Evolutionary conservation across 2,329 filamentous ascomycete genomes (phyloP).

Genomic region (Karstenula rhodostoma): DNA sequence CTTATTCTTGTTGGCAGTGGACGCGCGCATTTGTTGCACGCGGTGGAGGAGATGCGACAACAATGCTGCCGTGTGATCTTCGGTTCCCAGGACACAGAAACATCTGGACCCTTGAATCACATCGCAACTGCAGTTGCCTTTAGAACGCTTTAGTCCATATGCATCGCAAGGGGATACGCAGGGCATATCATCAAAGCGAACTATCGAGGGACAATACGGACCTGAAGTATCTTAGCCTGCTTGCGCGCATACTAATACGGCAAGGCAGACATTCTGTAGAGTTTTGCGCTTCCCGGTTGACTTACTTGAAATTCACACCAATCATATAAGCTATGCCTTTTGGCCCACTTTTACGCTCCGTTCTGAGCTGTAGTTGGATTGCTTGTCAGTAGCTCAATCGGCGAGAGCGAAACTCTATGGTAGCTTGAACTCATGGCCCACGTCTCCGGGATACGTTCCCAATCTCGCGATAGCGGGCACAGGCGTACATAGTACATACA

Average conservation of each 20-base stretch:
- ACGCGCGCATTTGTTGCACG: not conserved
- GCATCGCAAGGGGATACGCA: not conserved
- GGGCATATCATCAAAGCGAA: too few relatives aligned
- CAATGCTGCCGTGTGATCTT: not conserved
- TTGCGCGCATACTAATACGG: not conserved
- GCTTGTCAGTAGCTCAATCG: too few relatives aligned
- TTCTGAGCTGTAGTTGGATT: too few relatives aligned
- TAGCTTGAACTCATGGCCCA: not conserved
- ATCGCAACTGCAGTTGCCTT: not conserved
- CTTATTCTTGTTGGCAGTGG: not conserved
- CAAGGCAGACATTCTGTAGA: not conserved
- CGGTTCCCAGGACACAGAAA: too few relatives aligned
- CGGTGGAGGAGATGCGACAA: not conserved
- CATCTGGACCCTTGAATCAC: too few relatives aligned
- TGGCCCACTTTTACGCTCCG: too few relatives aligned
- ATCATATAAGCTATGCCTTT: too few relatives aligned
- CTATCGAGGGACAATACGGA: not conserved
- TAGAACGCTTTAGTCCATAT: not conserved
- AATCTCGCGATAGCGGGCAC: not conserved
- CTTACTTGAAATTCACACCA: too few relatives aligned
- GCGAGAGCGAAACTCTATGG: too few relatives aligned
- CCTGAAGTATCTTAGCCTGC: not conserved
- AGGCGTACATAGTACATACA: too few relatives aligned
- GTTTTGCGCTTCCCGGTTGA: too few relatives aligned
- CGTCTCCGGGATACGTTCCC: not conserved